Evolutionary conservation across 108 stramenopile genomes (phyloP), one percentile per base, ranked within the genome.

Genomic region (Hondaea fermentalgiana): DNA sequence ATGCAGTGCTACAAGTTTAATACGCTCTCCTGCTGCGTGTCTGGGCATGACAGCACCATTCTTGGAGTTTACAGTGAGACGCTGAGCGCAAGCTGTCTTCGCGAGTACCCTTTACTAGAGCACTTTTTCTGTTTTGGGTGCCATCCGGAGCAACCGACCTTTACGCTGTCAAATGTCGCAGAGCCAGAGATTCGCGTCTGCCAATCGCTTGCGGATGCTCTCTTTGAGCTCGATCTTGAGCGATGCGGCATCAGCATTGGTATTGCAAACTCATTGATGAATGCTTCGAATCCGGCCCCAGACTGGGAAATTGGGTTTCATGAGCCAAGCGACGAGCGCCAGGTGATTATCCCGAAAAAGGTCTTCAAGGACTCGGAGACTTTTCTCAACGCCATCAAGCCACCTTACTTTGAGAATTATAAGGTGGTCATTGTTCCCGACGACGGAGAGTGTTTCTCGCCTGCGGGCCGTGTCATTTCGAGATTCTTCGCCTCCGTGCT

Each of bases 1-100:
- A 35, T 53, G 76, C 76, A 83, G 51, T 83, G 76, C 76, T 83
- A 83, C 51, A 83, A 53, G 51, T 83, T 53, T 23, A 83, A 83
- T 23, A 83, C 76, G 6, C 12, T 21, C 14, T 43, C 76, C 23
- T 83, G 76, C 23, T 83, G 76, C 76, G 76, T 83, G 45, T 83
- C 76, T 6, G 76, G 76, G 12, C 76, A 83, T 28, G 76, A 83
- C 51, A 25, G 5, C 19, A 23, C n/a, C 51, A 83, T 83, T 53
- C 45, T 53, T 6, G 23, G 49, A 55, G 51, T 2, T 6, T 83
- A 53, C 49, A 23, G 28, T 6, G 45, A 12, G 17, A 83, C 76
- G 12, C 76, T 83, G n/a, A 83, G 76, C 51, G 28, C 6, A 43
- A 83, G 51, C 76, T 83, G 76, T 45, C 76, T 83, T 12, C 45